Conservation (phyloP, 2,329 filamentous ascomycete genomes). For the Eutypa lata region DNA sequence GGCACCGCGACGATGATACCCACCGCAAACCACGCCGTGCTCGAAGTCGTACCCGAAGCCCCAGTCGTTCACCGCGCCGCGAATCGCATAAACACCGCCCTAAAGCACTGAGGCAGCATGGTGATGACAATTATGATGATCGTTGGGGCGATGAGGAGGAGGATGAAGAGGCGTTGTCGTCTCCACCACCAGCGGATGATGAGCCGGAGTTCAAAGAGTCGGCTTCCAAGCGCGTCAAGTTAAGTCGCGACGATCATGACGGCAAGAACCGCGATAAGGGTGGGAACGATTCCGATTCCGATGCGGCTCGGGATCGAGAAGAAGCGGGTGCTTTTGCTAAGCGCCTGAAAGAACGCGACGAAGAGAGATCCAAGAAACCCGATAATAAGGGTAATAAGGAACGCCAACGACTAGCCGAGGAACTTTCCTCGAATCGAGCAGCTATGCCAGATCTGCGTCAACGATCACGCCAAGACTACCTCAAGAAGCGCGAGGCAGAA, state of each 20-base stretch:
- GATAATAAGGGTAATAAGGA: conserved; percentile 56
- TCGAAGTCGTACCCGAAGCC: conserved; percentile 19
- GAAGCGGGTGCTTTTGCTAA: conserved; percentile 81
- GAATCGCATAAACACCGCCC: conserved; percentile 27
- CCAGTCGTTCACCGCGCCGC: conserved; percentile 29
- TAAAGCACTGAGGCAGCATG: conserved; percentile 41
- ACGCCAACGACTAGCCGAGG: conserved; percentile 61
- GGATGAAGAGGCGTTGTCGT: too few relatives aligned
- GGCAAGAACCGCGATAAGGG: conserved; percentile 22
- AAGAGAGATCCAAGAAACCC: conserved; percentile 65
- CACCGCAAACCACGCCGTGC: conserved; percentile 26
- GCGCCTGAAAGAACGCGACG: conserved; percentile 69
- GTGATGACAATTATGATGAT: conserved; percentile 62
- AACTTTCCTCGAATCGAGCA: conserved; percentile 63
- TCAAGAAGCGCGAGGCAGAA: conserved; percentile 88
- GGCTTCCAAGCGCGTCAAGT: conserved; percentile 66
- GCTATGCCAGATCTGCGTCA: conserved; percentile 79
- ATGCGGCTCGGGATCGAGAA: conserved; percentile 63
- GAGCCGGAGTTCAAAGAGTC: conserved; percentile 65
- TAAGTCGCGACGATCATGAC: conserved; percentile 50
- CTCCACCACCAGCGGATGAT: conserved; percentile 44
- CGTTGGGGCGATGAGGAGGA: conserved; percentile 78
- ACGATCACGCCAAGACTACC: conserved; percentile 84
- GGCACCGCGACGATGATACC: conserved; percentile 30
- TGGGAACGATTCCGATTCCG: conserved; percentile 52